These are phyloP conservation scores for Boehmeria nivea DNA, from an alignment of 306 rosid genomes.

Conservation along the genomic window DNA sequence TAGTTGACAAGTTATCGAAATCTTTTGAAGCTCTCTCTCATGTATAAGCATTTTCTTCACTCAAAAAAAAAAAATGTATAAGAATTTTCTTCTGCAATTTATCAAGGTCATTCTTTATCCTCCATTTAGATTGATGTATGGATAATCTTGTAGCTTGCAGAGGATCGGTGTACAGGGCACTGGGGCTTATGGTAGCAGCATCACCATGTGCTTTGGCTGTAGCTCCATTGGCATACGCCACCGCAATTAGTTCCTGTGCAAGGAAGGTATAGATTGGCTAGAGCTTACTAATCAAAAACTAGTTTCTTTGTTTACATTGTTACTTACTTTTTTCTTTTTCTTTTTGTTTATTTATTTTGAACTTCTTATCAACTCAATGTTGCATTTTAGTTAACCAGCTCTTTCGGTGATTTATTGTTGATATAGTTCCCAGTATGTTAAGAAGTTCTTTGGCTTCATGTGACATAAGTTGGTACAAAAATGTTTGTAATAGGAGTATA, in stretches of 20 bases:
- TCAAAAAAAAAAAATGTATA: no score
- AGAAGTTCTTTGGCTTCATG: no score
- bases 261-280: constrained; percentile 52
- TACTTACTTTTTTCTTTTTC: neutral
- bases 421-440: no score
- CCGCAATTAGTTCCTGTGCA: constrained; percentile 92
- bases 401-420: no score
- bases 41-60: neutral
- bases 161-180: constrained; percentile 93
- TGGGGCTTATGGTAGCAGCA: constrained; percentile 98
- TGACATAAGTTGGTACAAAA: no score
- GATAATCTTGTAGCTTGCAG: constrained; percentile 67
- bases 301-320: neutral
- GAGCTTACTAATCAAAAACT: neutral
- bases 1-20: no score
- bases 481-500: no score
- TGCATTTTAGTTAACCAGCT: no score
- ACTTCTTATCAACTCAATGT: neutral
- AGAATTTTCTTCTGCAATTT: no score
- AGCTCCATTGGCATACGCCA: constrained; percentile 95
- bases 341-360: neutral
- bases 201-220: constrained; percentile 99
- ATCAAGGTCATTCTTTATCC: neutral
- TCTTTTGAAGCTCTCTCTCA: neutral
- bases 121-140: constrained; percentile 32